These are phyloP conservation scores for Zygosaccharomyces siamensis DNA, from an alignment of 805 yeast species.

Conservation along the genomic window DNA sequence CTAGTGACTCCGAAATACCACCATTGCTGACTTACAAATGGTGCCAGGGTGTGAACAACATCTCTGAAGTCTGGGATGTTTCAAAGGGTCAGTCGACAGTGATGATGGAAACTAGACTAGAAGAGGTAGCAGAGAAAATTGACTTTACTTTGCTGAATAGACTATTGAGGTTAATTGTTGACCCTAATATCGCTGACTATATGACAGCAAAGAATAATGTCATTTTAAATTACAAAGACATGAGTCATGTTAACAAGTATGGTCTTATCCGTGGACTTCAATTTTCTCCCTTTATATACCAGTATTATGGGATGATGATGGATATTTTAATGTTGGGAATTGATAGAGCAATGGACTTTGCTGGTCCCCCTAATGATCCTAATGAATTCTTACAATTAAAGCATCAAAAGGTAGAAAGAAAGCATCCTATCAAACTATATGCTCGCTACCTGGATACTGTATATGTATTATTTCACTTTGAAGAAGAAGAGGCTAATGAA, in stretches of 20 bases:
- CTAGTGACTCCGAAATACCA: slow-evolving; percentile 89
- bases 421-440: slow-evolving; percentile 75
- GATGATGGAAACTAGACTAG: slow-evolving; percentile 70
- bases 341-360: slow-evolving; percentile 81
- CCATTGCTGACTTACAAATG: slow-evolving; percentile 89
- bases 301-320: slow-evolving; percentile 79
- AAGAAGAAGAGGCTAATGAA: slow-evolving; percentile 67
- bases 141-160: slow-evolving; percentile 86
- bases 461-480: slow-evolving; percentile 72
- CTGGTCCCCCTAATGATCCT: slow-evolving; percentile 69
- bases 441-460: slow-evolving; percentile 79
- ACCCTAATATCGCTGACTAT: slow-evolving; percentile 90
- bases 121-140: slow-evolving; percentile 73
- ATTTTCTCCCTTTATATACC: slow-evolving; percentile 84
- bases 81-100: slow-evolving; percentile 73
- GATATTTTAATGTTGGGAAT: slow-evolving; percentile 81
- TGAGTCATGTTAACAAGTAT: slow-evolving; percentile 86
- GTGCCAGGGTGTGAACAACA: slow-evolving; percentile 85
- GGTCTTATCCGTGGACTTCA: slow-evolving; percentile 88
- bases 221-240: slow-evolving; percentile 78
- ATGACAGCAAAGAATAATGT: slow-evolving; percentile 88
- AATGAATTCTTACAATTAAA: slow-evolving; percentile 75
- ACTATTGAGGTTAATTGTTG: slow-evolving; percentile 72
- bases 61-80: slow-evolving; percentile 74
- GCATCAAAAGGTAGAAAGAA: slow-evolving; percentile 50